Conservation (phyloP, 2,329 filamentous ascomycete genomes). For the Teratosphaeria zuluensis region DNA sequence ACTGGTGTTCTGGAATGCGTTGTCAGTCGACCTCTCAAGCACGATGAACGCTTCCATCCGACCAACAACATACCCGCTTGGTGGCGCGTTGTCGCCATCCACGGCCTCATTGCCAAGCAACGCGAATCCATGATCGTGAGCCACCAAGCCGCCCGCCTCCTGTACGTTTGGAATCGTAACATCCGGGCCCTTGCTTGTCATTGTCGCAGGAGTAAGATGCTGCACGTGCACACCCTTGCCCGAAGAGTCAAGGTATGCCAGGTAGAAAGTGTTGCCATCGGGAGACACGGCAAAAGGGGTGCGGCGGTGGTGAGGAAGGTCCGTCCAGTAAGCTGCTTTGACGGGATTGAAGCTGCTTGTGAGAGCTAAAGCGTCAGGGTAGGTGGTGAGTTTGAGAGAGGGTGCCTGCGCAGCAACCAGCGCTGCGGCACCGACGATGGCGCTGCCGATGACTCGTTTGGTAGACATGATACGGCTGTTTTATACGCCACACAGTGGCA, state of each 20-base stretch:
- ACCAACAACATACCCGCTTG: conserved; percentile 19
- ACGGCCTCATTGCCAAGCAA: conserved; percentile 50
- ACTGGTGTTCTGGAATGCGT: conserved; percentile 34
- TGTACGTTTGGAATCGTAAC: conserved; percentile 46
- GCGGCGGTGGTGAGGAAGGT: conserved; percentile 50
- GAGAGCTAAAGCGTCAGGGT: conserved; percentile 38
- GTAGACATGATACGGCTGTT: not conserved
- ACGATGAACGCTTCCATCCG: too few relatives aligned
- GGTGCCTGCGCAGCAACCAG: conserved; percentile 27
- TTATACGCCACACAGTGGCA: not conserved
- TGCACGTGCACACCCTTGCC: conserved; percentile 50
- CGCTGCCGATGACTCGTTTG: not conserved
- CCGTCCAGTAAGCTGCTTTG: conserved; percentile 53
- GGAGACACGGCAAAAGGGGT: conserved; percentile 55
- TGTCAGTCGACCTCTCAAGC: too few relatives aligned
- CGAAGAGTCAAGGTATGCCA: conserved; percentile 51
- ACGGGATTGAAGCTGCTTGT: conserved; percentile 46
- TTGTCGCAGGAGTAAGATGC: conserved; percentile 45
- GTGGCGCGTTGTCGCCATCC: conserved; percentile 40
- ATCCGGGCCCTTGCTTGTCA: conserved; percentile 42
- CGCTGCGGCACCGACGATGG: conserved; percentile 6
- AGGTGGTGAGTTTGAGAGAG: conserved; percentile 33
- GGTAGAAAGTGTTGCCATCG: conserved; percentile 48
- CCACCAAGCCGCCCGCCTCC: conserved; percentile 52
- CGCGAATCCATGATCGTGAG: conserved; percentile 55